Evolutionary conservation across 768 basidiomycete species (phyloP), one percentile per base, ranked within the genome.

Genomic region (Russula sp.): DNA sequence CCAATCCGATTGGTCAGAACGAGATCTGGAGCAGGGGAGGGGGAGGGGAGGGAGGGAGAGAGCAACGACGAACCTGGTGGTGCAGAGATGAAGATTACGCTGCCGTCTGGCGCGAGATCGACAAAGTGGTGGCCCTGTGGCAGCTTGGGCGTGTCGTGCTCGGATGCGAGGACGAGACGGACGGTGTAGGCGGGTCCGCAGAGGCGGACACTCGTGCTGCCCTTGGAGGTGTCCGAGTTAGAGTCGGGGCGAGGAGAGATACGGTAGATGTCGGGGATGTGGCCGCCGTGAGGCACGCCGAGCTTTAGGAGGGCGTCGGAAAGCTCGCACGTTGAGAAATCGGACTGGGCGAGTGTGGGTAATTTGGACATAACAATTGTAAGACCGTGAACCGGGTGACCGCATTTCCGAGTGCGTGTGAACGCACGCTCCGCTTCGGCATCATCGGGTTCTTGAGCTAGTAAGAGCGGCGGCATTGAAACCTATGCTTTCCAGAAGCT

Each of bases 221-320:
- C 27, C 27, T 27, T 27, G 27, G 27, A 27, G 27, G 27, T 2
- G 27, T 27, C 27, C 27, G 77, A 77, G 10, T 76, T 56, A 2
- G 66, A 69, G 32, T 62, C 66, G 0, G 75, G 70, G 27, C 75
- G 73, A 3, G 83, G 77, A 11, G 86, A 84, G 59, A 82, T 68
- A 75, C 82, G 74, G 57, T 80, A 74, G 11, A 97, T 81, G 72
- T 93, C 92, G 3, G 91, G 86, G n/a, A 97, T 79, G 69, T 84
- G 79, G 1, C 94, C 93, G 0, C 91, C 93, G 66, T 85, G 81
- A 13, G 82, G 75, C 14, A 82, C 71, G 9, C 84, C 82, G 39
- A 95, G 84, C 74, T 91, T 94, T 67, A 94, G 76, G 68, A 96
- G 83, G 2, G 93, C 91, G 70, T 96, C 94, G 0, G 94, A 94